Percentiles rank a stretch among this genome's conserved stretches.
These are phyloP conservation scores for Ettlia oleoabundans DNA, from an alignment of 139 green algal species.

Conservation along the genomic window DNA sequence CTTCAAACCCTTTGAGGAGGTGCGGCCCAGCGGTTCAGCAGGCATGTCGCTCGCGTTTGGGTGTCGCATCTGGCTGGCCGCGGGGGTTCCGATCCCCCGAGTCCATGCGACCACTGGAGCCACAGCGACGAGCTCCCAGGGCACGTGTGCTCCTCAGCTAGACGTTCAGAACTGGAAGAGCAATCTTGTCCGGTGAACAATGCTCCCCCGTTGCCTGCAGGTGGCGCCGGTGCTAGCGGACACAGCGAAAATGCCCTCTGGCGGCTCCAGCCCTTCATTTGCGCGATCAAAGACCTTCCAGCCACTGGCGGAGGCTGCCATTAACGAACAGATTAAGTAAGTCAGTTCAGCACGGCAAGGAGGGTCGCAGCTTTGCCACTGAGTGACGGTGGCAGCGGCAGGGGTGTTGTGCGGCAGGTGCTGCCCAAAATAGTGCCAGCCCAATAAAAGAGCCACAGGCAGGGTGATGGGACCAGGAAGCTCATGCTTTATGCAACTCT, in stretches of 20 bases:
- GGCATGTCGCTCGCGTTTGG: too few relatives aligned
- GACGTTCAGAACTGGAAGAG: too few relatives aligned
- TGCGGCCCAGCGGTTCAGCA: too few relatives aligned
- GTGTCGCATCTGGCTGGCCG: background rate
- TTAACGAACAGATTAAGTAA: conserved; percentile 96
- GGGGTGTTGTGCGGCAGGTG: background rate
- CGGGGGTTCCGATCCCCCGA: background rate
- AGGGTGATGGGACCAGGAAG: too few relatives aligned
- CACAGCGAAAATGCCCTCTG: background rate
- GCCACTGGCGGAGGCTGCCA: conserved; percentile 73
- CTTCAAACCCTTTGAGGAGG: conserved; percentile 82
- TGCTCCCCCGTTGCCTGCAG: too few relatives aligned
- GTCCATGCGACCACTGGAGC: background rate
- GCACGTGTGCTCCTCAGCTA: background rate
- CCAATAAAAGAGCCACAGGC: too few relatives aligned
- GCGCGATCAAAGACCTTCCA: conserved; percentile 71
- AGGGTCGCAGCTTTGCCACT: background rate
- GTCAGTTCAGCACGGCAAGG: background rate
- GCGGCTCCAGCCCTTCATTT: conserved; percentile 62
- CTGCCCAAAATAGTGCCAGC: too few relatives aligned
- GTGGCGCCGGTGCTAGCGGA: conserved; percentile 14
- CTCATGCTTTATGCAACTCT: too few relatives aligned
- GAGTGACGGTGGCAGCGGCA: background rate
- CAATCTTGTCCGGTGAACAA: too few relatives aligned
- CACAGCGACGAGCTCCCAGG: background rate